Evolutionary conservation across 257 asterid species (phyloP).

Genomic region (Primulina tabacum): DNA sequence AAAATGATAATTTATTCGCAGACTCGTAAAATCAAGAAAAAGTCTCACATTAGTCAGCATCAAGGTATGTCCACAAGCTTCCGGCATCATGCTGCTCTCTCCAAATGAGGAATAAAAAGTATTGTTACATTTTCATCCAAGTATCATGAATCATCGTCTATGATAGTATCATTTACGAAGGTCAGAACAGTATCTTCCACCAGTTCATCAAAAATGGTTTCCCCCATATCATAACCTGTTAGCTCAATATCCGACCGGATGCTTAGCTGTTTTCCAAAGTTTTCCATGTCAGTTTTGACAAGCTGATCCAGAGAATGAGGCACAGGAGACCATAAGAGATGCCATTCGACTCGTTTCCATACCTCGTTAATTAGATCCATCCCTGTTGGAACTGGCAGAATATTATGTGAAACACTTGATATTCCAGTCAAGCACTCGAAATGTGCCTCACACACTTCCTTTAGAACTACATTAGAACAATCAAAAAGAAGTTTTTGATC

Average conservation of each 20-base stretch:
- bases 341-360: constrained; percentile 69
- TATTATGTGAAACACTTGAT: constrained; percentile 34
- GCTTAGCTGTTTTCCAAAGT: neutral
- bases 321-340: constrained; percentile 38
- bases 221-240: neutral
- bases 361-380: constrained; percentile 77
- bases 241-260: neutral
- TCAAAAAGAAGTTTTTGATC: constrained; percentile 88
- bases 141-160: neutral
- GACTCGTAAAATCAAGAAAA: neutral
- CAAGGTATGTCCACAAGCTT: neutral
- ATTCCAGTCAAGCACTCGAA: constrained; percentile 47
- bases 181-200: neutral
- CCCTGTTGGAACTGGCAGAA: constrained; percentile 53
- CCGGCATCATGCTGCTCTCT: neutral
- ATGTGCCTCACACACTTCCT: constrained; percentile 54
- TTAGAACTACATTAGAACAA: constrained; percentile 65
- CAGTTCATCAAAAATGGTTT: neutral
- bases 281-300: neutral
- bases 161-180: neutral
- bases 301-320: constrained; percentile 66
- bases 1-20: neutral
- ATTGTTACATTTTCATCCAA: neutral
- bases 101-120: neutral
- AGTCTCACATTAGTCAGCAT: neutral